These are phyloP conservation scores for Phylloboletellus chloephorus DNA, from an alignment of 1,284 basidiomycete species.

Conservation along the genomic window DNA sequence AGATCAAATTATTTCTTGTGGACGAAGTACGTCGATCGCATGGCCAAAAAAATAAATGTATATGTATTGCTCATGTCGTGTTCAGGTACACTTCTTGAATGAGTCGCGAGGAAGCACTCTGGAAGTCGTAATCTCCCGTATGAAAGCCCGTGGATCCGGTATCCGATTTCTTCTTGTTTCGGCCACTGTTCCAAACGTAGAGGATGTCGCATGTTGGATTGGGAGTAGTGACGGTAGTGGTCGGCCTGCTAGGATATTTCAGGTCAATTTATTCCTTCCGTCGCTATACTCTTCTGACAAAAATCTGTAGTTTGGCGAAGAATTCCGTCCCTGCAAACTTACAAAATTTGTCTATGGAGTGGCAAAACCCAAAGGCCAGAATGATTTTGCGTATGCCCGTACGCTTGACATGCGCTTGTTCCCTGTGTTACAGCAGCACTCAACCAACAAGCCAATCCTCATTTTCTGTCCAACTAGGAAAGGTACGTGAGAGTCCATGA, in stretches of 20 bases:
- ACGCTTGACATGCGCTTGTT: slow-evolving; percentile 76
- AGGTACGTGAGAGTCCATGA: slow-evolving; percentile 39
- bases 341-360: slow-evolving; percentile 66
- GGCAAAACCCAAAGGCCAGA: slow-evolving; percentile 53
- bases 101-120: slow-evolving; percentile 87
- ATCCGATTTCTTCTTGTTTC: slow-evolving; percentile 87
- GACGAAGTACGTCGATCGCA: slow-evolving; percentile 64
- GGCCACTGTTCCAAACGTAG: slow-evolving; percentile 91
- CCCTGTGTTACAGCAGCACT: slow-evolving; percentile 61
- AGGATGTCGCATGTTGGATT: slow-evolving; percentile 89
- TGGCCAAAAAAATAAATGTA: neutral
- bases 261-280: slow-evolving; percentile 41
- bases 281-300: slow-evolving; percentile 1
- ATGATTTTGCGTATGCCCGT: slow-evolving; percentile 77
- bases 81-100: slow-evolving; percentile 86
- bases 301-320: slow-evolving; percentile 75
- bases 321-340: slow-evolving; percentile 82
- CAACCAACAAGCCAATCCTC: slow-evolving; percentile 72
- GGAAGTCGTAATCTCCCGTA: slow-evolving; percentile 91
- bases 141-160: slow-evolving; percentile 67
- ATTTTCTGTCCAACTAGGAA: slow-evolving; percentile 86
- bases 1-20: slow-evolving; percentile 76
- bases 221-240: slow-evolving; percentile 39
- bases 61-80: neutral
- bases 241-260: slow-evolving; percentile 62